Base-by-base conservation (phyloP, 164 flowering plant species). In the Chimonanthus salicifolius region DNA sequence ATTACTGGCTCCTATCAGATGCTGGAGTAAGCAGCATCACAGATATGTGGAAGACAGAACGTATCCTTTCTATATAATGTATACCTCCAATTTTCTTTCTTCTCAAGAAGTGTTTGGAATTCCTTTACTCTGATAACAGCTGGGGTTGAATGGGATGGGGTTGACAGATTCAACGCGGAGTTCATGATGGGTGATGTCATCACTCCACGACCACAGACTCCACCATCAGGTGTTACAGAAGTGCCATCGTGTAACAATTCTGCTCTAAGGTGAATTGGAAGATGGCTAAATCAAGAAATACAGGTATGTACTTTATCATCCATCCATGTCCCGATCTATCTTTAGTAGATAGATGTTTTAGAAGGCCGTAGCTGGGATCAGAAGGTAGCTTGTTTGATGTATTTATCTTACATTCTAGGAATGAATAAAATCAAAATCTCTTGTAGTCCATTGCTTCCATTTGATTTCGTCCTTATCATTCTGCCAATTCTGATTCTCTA, bases 1-100 rank as follows among this genome's bases (percentile, higher is more conserved):
- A 92, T 82, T 92, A 92, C 83, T 92, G 97, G 94, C 91, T 92
- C 73, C 78, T 85, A 64, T 84, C 94, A 51, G 96, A 92, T 78
- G 86, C 88, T 50, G 91, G 84, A 72, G 88, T 89, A 70, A 92
- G 97, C 84, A 92, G 97, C 84, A 91, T 92, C 49, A 90, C 96
- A 58, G 92, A 92, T 81, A 85, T 92, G 87, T 92, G 97, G 97
- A 86, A 81, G 74, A 79, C 88, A 50, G 97, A 87, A 20, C 74
- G 97, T 92, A 90, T 87, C 89, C 91, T 87, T 80, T 74, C 76
- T 46, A 58, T 15, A 50, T 67, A 13, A 71, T 33, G 0, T 44
- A n/a, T 15, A 58, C 47, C 10, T 6, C 7, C 18, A n/a, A 3
- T 15, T 20, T 48, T 51, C 46, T 50, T 47, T 47, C 21, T 7